Evolutionary conservation across 2,329 filamentous ascomycete species (phyloP).

Genomic region (Biscogniauxia marginata): DNA sequence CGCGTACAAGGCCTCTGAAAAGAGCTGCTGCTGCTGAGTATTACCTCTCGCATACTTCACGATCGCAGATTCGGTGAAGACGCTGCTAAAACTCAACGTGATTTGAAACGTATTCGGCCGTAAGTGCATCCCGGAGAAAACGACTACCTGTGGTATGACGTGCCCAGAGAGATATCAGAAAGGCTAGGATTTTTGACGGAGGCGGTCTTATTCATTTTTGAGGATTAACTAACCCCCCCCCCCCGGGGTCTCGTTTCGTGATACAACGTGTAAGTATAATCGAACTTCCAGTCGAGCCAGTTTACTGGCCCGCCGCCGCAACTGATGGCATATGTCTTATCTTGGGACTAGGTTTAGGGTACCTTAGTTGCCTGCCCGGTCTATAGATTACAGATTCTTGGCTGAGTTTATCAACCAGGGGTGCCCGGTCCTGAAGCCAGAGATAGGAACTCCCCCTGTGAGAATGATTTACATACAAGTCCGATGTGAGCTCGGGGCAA

Average conservation of each 20-base stretch:
- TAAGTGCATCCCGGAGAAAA: background rate
- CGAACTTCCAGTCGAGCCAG: background rate
- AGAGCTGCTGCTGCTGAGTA: conserved; percentile 15
- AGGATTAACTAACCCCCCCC: background rate
- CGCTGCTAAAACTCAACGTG: conserved; percentile 1
- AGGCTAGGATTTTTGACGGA: background rate
- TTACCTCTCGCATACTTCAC: conserved; percentile 18
- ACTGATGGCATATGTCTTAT: background rate
- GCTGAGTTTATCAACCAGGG: background rate
- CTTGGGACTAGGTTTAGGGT: background rate
- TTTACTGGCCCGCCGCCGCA: too few relatives aligned
- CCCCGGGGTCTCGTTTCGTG: background rate
- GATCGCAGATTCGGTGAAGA: conserved; percentile 8
- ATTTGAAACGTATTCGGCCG: background rate
- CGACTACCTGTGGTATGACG: background rate
- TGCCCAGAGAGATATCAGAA: background rate
- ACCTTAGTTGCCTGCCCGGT: background rate
- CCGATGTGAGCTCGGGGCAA: background rate
- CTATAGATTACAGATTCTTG: background rate
- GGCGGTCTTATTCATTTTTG: background rate
- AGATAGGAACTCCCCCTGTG: background rate
- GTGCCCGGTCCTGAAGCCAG: background rate
- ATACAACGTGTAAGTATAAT: background rate
- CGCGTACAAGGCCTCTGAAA: conserved; percentile 19
- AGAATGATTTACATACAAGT: background rate